phyloP scores from a whole-genome alignment of 164 flowering plant genomes.

The Tetracentron sinense region DNA sequence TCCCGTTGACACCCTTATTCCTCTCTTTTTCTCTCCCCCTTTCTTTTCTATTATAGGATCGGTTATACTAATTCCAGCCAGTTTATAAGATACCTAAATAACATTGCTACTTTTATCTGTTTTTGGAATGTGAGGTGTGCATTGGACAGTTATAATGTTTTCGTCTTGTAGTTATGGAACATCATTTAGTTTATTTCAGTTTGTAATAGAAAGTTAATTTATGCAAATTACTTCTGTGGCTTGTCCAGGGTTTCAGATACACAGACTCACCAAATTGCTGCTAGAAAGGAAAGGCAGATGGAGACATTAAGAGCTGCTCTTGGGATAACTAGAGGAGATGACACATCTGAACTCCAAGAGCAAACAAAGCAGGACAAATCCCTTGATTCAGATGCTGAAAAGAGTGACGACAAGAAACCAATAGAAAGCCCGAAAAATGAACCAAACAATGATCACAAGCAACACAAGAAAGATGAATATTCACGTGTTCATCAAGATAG shows the following conservation, averaged over 20 bases:
- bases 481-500: conserved; percentile 20
- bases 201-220: no score
- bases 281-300: conserved; percentile 88
- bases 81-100: no score
- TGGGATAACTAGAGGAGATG: conserved; percentile 39
- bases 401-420: conserved; percentile 31
- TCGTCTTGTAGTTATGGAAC: no score
- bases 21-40: no score
- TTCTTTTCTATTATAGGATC: no score
- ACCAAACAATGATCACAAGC: conserved; percentile 20
- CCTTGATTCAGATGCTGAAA: conserved; percentile 28
- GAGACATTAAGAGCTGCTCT: conserved; percentile 85
- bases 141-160: no score
- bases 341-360: conserved; percentile 26
- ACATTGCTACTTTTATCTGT: no score
- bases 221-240: no score
- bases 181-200: no score
- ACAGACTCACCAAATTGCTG: conserved; percentile 92
- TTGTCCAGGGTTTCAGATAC: conserved; percentile 88
- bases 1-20: no score
- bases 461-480: conserved; percentile 24
- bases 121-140: no score
- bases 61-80: no score
- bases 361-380: conserved; percentile 24
- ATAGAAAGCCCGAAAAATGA: conserved; percentile 16